Evolutionary conservation across 768 basidiomycete species (phyloP).

Genomic region (Kwoniella dendrophila): DNA sequence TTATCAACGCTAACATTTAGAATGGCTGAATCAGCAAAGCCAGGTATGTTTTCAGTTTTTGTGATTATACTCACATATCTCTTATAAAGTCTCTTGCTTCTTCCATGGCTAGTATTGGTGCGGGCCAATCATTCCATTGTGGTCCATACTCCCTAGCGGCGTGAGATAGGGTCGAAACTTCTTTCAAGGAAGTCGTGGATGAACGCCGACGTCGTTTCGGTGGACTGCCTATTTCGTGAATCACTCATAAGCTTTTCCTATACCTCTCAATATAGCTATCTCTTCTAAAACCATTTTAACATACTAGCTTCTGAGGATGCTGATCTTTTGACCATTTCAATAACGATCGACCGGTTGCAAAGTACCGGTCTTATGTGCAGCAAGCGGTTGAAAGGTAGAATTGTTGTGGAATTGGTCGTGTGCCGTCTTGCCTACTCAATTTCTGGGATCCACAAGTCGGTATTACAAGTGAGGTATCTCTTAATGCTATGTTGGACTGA

Average conservation of each 20-base stretch:
- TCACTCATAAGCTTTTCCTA: background rate
- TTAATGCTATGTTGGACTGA: too few species aligned
- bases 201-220: slow-evolving; percentile 8
- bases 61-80: slow-evolving; percentile 50
- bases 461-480: too few species aligned
- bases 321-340: slow-evolving; percentile 9
- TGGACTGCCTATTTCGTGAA: background rate
- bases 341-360: background rate
- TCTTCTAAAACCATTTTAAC: background rate
- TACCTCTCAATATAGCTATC: background rate
- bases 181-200: background rate
- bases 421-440: too few species aligned
- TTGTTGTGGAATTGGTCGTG: too few species aligned
- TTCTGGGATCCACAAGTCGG: too few species aligned
- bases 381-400: background rate
- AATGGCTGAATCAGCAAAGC: background rate
- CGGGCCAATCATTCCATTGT: slow-evolving; percentile 56
- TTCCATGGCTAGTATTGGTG: slow-evolving; percentile 50
- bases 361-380: background rate
- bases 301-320: slow-evolving; percentile 10
- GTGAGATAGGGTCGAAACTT: slow-evolving; percentile 7
- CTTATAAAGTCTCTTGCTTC: slow-evolving; percentile 51
- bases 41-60: background rate
- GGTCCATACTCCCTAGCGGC: slow-evolving; percentile 32
- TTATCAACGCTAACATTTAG: slow-evolving; percentile 28